Evolutionary conservation across 2,329 filamentous ascomycete genomes (phyloP), one percentile per base, ranked within the genome.

Genomic region (Curvularia lunata): DNA sequence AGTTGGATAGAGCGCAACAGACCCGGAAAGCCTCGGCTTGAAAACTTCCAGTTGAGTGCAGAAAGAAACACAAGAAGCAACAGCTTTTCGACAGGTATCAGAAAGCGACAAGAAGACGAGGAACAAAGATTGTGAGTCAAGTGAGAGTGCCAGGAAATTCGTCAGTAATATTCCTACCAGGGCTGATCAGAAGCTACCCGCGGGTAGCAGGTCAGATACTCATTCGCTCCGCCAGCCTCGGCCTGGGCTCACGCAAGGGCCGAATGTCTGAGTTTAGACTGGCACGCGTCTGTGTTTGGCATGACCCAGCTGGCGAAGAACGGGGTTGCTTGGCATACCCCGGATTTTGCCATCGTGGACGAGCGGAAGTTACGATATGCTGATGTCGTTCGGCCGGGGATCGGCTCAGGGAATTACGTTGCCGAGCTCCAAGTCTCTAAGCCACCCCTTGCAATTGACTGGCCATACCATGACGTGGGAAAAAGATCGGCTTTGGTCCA

Each of bases 161-260:
- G 54, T 65, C 54, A 73, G 70, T 70, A 70, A 72, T 68, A 67
- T 59, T 47, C 50, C 42, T 51, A 41, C 25, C 42, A 48, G 42
- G 4, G 47, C 47, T 58, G 52, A 58, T 55, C 52, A 55, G 27
- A 51, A 55, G 52, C 61, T 70, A 74, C 66, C 70, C 71, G 73
- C 72, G 74, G 73, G 57, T 70, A 63, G 63, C 64, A 69, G 71
- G 68, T 68, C 61, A 62, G 62, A 55, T 42, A 59, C 10, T 55
- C 54, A 67, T 67, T 69, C 63, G 66, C 55, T 56, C 63, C 56
- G 63, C 56, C 61, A 63, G 74, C 73, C 74, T 75, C 72, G 74
- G 73, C 69, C 74, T 66, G 58, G 65, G 68, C 69, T 67, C 62
- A 71, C 32, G 32, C 32, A 34, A 34, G 32, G 68, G 60, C 65